These are phyloP conservation scores for Myrmaecium sp. DNA, from an alignment of 2,329 filamentous ascomycete genomes.

Conservation along the genomic window DNA sequence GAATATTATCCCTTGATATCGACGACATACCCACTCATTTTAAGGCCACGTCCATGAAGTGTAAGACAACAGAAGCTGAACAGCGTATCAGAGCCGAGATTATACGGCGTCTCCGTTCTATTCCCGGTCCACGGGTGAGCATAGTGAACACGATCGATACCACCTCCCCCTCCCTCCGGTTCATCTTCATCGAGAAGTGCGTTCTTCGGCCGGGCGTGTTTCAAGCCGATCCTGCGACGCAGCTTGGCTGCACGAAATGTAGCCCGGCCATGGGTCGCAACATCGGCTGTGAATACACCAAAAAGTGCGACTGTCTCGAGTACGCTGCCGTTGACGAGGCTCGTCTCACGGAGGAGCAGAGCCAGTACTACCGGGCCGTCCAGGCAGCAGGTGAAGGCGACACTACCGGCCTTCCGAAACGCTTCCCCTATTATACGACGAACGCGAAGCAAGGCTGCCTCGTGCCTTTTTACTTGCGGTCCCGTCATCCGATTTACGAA, in stretches of 20 bases:
- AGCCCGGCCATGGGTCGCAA: slow-evolving; percentile 32
- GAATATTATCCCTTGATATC: slow-evolving; percentile 14
- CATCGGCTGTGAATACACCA: slow-evolving; percentile 44
- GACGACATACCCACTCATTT: slow-evolving; percentile 16
- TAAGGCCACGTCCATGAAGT: slow-evolving; percentile 17
- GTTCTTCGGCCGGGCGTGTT: slow-evolving; percentile 43
- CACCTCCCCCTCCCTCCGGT: slow-evolving; percentile 39
- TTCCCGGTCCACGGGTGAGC: slow-evolving; percentile 29
- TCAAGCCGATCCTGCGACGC: slow-evolving; percentile 42
- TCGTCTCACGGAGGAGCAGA: slow-evolving; percentile 12
- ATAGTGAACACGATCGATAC: slow-evolving; percentile 48
- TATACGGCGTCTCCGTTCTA: slow-evolving; percentile 10
- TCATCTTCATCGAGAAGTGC: slow-evolving; percentile 50
- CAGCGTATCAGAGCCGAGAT: slow-evolving; percentile 23
- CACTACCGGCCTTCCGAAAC: slow-evolving; percentile 24
- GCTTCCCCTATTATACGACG: slow-evolving; percentile 44
- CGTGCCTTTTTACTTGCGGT: slow-evolving; percentile 25
- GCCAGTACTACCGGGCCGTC: slow-evolving; percentile 8
- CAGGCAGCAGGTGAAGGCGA: slow-evolving; percentile 9
- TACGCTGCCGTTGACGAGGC: slow-evolving; percentile 35
- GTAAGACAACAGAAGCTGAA: slow-evolving; percentile 16
- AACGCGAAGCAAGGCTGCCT: slow-evolving; percentile 16
- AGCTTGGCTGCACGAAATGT: slow-evolving; percentile 51
- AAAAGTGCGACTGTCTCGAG: slow-evolving; percentile 50
- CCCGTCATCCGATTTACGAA: slow-evolving; percentile 49